These are phyloP conservation scores for Chaetomiaceae sp. DNA, from an alignment of 2,329 filamentous ascomycete species.

Conservation along the genomic window DNA sequence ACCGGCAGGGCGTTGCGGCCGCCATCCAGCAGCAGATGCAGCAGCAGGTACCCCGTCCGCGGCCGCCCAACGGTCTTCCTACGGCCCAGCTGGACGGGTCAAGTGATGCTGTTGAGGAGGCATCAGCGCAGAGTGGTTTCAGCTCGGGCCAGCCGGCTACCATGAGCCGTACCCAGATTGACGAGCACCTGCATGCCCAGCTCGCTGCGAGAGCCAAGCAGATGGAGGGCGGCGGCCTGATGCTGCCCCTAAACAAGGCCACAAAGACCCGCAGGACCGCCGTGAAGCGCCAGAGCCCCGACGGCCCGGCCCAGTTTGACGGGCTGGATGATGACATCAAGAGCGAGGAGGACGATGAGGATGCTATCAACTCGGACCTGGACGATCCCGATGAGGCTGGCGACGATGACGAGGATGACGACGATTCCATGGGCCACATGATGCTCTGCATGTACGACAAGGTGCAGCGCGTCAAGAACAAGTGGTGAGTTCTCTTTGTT, in stretches of 20 bases:
- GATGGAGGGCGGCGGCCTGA: slow-evolving; percentile 71
- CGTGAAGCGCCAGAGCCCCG: slow-evolving; percentile 12
- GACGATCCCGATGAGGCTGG: slow-evolving; percentile 88
- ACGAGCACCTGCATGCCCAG: slow-evolving; percentile 63
- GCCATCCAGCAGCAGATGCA: slow-evolving; percentile 33
- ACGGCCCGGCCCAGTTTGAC: slow-evolving; percentile 50
- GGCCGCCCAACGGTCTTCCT: slow-evolving; percentile 39
- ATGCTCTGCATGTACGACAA: slow-evolving; percentile 99
- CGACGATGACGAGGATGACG: slow-evolving; percentile 81
- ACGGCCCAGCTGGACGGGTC: slow-evolving; percentile 72
- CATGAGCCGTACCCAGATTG: slow-evolving; percentile 60
- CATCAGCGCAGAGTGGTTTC: slow-evolving; percentile 52
- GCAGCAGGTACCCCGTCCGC: slow-evolving; percentile 32
- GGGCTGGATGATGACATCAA: slow-evolving; percentile 57
- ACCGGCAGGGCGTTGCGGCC: slow-evolving; percentile 33
- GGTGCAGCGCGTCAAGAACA: slow-evolving; percentile 98
- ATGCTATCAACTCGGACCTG: slow-evolving; percentile 97
- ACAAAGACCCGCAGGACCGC: slow-evolving; percentile 36
- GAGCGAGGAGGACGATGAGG: slow-evolving; percentile 66
- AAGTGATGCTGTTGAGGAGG: slow-evolving; percentile 56
- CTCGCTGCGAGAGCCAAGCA: slow-evolving; percentile 61
- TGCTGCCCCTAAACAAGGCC: slow-evolving; percentile 64
- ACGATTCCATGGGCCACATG: slow-evolving; percentile 78
- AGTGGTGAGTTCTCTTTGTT: slow-evolving; percentile 57
- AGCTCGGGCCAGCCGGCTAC: slow-evolving; percentile 47